Base-by-base conservation (phyloP, 2,329 filamentous ascomycete species). In the Beauveria pseudobassiana region DNA sequence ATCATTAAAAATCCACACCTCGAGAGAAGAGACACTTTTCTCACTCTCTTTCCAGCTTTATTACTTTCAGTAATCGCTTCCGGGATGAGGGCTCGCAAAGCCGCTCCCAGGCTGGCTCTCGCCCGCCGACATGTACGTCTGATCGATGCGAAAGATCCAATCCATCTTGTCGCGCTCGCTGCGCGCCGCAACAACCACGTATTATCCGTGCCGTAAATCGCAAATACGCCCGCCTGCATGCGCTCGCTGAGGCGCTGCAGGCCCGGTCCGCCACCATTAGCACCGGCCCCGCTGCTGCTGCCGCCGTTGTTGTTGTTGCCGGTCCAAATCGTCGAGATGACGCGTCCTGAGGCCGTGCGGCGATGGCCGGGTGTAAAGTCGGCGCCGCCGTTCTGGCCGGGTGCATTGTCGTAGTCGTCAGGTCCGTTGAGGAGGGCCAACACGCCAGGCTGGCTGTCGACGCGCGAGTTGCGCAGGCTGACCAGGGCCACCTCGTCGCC, bases 141-240 rank as follows among this genome's bases (percentile, higher is more conserved):
- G 89, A 75, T 99, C 95, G 68, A 99, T 91, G 70, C 89, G 88
- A 74, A 96, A 84, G 68, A 99, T 96, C 95, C 95, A 99, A 73
- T 98, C 95, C 68, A 93, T 88, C 80, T 97, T 96, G 74, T 97
- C 93, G 54, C 87, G 83, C 77, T 97, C 93, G 69, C 87, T 93
- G 63, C 92, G 83, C 26, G 92, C 90, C 16, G 92, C 91, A 74
- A 98, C 46, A 99, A 80, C 84, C 93, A 99, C 38, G 93, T 96
- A 74, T 97, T 97, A 73, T 95, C 89, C 63, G 89, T 90, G 48
- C 91, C 93, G 71, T 98, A 99, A 56, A 99, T 85, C 14, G 95
- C 95, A 80, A 96, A 99, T 46, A 98, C 90, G 66, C 89, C 88
- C 4, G 86, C 82, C 68, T 85, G 82, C 73, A 82, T 77, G 74